A percentile compares a stretch with the other conserved stretches of the same genome.
These are phyloP conservation scores for Eleusine indica DNA, from an alignment of 176 grass and related monocot genomes.

Conservation along the genomic window DNA sequence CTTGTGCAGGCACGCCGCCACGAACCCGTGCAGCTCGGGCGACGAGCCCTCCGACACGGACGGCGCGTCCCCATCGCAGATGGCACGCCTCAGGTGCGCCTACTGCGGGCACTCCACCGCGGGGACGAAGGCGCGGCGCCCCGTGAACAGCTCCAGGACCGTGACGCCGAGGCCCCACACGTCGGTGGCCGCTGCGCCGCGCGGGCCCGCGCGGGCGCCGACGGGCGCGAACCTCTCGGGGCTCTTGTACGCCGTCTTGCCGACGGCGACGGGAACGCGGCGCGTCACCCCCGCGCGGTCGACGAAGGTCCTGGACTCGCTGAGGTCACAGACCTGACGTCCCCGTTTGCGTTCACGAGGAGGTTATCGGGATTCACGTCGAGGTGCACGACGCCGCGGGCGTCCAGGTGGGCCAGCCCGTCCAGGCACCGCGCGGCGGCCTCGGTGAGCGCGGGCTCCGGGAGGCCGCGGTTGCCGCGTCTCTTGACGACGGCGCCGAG, in stretches of 20 bases:
- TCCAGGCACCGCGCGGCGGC: slow-evolving; percentile 45
- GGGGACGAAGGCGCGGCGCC: slow-evolving; percentile 28
- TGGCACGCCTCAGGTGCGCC: slow-evolving; percentile 39
- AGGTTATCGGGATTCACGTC: slow-evolving; percentile 53
- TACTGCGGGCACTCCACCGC: neutral
- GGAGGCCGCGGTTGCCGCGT: slow-evolving; percentile 17
- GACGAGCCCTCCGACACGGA: slow-evolving; percentile 25
- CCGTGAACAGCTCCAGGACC: slow-evolving; percentile 47
- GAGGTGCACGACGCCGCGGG: slow-evolving; percentile 43
- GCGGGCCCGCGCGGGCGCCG: neutral
- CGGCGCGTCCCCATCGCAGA: slow-evolving; percentile 44
- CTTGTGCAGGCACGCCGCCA: slow-evolving; percentile 50
- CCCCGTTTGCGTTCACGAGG: slow-evolving; percentile 23
- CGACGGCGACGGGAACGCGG: slow-evolving; percentile 27
- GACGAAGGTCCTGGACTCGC: slow-evolving; percentile 41
- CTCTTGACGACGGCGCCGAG: slow-evolving; percentile 32
- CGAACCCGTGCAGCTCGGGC: slow-evolving; percentile 36
- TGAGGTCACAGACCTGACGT: slow-evolving; percentile 55
- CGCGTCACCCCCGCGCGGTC: neutral
- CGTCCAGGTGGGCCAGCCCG: slow-evolving; percentile 44
- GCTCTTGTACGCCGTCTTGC: slow-evolving; percentile 37
- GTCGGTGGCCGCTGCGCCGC: slow-evolving; percentile 36
- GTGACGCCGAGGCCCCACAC: slow-evolving; percentile 57
- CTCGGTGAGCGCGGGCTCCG: slow-evolving; percentile 44
- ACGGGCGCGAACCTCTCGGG: slow-evolving; percentile 51